These are phyloP conservation scores for Paracoccidioides lutzii DNA, from an alignment of 2,329 filamentous ascomycete genomes.

Conservation along the genomic window DNA sequence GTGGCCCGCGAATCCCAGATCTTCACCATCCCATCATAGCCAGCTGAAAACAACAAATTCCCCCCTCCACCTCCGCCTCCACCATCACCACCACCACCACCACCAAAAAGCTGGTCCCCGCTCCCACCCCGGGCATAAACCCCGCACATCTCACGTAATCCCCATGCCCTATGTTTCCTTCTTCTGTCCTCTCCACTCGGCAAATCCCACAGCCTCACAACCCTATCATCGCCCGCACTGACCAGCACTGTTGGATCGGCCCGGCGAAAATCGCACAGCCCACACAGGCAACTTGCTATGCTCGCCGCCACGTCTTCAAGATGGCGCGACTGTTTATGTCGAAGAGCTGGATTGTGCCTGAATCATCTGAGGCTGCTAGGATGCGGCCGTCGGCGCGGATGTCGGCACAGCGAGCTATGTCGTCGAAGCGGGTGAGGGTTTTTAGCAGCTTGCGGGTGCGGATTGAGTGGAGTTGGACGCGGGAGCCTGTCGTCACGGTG, in stretches of 20 bases:
- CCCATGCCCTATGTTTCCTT: too few species aligned
- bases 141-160: conserved; percentile 84
- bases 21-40: conserved; percentile 86
- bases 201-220: conserved; percentile 87
- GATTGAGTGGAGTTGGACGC: conserved; percentile 86
- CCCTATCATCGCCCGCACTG: conserved; percentile 83
- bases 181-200: conserved; percentile 67
- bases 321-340: conserved; percentile 83
- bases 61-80: conserved; percentile 16
- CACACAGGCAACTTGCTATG: conserved; percentile 83
- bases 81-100: too few species aligned
- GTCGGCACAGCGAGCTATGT: conserved; percentile 79
- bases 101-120: too few species aligned
- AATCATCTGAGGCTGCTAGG: conserved; percentile 81
- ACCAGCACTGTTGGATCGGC: conserved; percentile 74
- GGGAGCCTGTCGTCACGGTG: conserved; percentile 84
- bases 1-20: conserved; percentile 81
- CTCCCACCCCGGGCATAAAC: conserved; percentile 62
- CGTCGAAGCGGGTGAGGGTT: conserved; percentile 86
- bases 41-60: conserved; percentile 72
- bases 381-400: conserved; percentile 80
- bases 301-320: conserved; percentile 83
- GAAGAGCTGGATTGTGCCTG: conserved; percentile 86
- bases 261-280: conserved; percentile 81
- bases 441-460: conserved; percentile 84